phyloP scores from a whole-genome alignment of 2,329 filamentous ascomycete species.

The Fusarium brachygibbosum region DNA sequence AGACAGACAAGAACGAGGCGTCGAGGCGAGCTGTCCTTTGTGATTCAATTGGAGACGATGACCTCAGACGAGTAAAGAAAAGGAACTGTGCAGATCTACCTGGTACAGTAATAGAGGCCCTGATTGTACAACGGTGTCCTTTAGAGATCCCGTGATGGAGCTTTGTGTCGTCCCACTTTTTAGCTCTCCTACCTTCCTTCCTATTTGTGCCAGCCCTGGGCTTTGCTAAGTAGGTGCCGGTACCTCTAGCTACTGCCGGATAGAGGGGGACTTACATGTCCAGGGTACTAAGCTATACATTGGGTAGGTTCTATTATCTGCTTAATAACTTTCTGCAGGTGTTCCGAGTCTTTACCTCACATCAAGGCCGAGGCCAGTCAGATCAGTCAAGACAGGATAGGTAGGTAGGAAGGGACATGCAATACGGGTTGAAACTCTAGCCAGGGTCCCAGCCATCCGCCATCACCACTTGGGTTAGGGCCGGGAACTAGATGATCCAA shows the following conservation, averaged over 20 bases:
- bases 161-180: slow-evolving; percentile 48
- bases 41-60: slow-evolving; percentile 50
- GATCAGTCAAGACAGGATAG: slow-evolving; percentile 8
- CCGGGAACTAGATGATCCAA: slow-evolving; percentile 42
- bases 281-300: not conserved
- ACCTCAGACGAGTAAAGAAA: slow-evolving; percentile 47
- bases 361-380: not conserved
- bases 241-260: slow-evolving; percentile 14
- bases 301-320: not conserved
- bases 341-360: not conserved
- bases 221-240: slow-evolving; percentile 1
- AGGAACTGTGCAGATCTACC: not conserved
- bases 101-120: slow-evolving; percentile 18
- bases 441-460: slow-evolving; percentile 33
- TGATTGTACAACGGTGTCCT: slow-evolving; percentile 56
- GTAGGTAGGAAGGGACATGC: slow-evolving; percentile 1
- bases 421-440: slow-evolving; percentile 7
- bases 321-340: slow-evolving; percentile 10
- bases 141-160: slow-evolving; percentile 55
- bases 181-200: slow-evolving; percentile 29
- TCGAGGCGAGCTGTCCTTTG: slow-evolving; percentile 47
- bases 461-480: slow-evolving; percentile 30
- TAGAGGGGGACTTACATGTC: slow-evolving; percentile 2
- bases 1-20: slow-evolving; percentile 38
- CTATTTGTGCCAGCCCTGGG: slow-evolving; percentile 19